These are phyloP conservation scores for Thyridium curvatum DNA, from an alignment of 2,329 filamentous ascomycete species.

Conservation along the genomic window DNA sequence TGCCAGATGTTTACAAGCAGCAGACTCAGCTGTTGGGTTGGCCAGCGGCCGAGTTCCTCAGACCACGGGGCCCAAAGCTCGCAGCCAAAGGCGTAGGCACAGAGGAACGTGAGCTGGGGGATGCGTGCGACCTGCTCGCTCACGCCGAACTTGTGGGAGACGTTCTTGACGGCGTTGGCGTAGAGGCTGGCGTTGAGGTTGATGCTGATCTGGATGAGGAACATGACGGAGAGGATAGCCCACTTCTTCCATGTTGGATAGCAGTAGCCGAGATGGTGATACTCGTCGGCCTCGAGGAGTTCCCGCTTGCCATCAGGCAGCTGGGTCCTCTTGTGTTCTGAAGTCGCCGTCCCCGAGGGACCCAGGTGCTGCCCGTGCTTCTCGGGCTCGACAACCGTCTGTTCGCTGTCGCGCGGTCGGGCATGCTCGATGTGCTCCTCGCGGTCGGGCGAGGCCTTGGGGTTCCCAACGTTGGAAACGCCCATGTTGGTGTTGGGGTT, in stretches of 20 bases:
- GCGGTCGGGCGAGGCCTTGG: too few species aligned
- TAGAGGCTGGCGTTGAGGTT: slow-evolving; percentile 49
- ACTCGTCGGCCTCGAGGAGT: slow-evolving; percentile 41
- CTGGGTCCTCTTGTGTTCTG: too few species aligned
- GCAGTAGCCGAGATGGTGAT: slow-evolving; percentile 35
- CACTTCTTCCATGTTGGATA: slow-evolving; percentile 44
- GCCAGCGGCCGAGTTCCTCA: slow-evolving; percentile 46
- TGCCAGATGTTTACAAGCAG: slow-evolving; percentile 50
- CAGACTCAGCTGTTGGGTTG: slow-evolving; percentile 42
- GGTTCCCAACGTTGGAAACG: too few species aligned
- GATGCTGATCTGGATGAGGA: slow-evolving; percentile 48
- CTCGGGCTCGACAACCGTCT: too few species aligned
- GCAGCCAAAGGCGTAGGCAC: slow-evolving; percentile 43
- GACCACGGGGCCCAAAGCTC: slow-evolving; percentile 49
- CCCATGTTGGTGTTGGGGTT: too few species aligned
- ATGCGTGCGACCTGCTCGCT: slow-evolving; percentile 37
- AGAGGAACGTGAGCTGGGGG: slow-evolving; percentile 41
- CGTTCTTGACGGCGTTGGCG: slow-evolving; percentile 39
- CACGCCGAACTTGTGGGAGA: slow-evolving; percentile 37
- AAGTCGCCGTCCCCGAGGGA: too few species aligned
- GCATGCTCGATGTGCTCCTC: too few species aligned
- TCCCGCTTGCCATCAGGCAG: slow-evolving; percentile 24
- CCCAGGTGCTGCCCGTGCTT: too few species aligned
- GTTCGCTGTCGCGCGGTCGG: too few species aligned
- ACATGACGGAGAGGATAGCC: slow-evolving; percentile 42